Evolutionary conservation across 805 yeast genomes (phyloP).

Genomic region (Zygosaccharomyces bailii): DNA sequence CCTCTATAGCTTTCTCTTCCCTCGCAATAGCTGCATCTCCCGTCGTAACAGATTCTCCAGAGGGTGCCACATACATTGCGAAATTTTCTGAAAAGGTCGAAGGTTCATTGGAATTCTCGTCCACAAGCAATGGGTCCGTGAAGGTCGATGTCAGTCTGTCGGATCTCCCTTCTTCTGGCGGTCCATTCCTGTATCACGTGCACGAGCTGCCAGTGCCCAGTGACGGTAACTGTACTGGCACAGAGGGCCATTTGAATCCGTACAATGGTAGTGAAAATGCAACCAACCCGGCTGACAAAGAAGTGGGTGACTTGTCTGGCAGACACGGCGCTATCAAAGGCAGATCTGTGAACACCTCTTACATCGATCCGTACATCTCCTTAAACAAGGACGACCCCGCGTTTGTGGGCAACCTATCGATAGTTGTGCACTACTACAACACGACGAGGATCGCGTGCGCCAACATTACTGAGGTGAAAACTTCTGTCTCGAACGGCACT

Average conservation of each 20-base stretch:
- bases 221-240: slow-evolving; percentile 50
- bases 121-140: slow-evolving; percentile 53
- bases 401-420: slow-evolving; percentile 56
- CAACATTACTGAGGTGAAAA: slow-evolving; percentile 40
- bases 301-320: slow-evolving; percentile 74
- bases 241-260: slow-evolving; percentile 63
- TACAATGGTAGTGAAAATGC: slow-evolving; percentile 43
- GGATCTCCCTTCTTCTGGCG: slow-evolving; percentile 62
- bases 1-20: not conserved
- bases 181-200: slow-evolving; percentile 68
- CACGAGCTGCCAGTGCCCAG: slow-evolving; percentile 55
- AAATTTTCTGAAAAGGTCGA: slow-evolving; percentile 45
- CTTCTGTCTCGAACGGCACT: not conserved
- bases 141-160: slow-evolving; percentile 68
- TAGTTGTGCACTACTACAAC: slow-evolving; percentile 55
- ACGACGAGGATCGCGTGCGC: slow-evolving; percentile 61
- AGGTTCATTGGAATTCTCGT: slow-evolving; percentile 58
- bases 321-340: slow-evolving; percentile 72
- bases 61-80: slow-evolving; percentile 45
- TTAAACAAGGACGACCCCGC: slow-evolving; percentile 53
- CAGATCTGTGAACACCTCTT: slow-evolving; percentile 62
- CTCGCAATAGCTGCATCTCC: slow-evolving; percentile 34
- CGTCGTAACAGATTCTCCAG: slow-evolving; percentile 39
- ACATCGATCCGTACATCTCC: slow-evolving; percentile 63
- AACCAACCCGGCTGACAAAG: slow-evolving; percentile 23